Conservation (phyloP, 2,329 filamentous ascomycete genomes). For the Endocalyx cinctus region DNA sequence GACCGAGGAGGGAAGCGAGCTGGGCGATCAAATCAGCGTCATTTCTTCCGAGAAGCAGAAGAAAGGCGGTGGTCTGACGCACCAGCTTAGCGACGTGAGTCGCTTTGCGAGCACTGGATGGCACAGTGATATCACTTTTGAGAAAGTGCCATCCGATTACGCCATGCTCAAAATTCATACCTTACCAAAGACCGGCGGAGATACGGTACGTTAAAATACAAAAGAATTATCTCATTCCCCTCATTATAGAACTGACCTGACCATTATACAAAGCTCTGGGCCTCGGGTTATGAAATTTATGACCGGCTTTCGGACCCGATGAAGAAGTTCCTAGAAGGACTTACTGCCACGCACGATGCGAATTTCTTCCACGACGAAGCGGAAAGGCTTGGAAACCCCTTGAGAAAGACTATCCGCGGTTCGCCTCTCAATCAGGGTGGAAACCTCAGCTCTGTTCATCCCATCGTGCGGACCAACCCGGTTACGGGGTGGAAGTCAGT, state of each 20-base stretch:
- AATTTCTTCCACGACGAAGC: slow-evolving; percentile 48
- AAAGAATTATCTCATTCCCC: neutral
- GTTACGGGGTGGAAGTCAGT: slow-evolving; percentile 55
- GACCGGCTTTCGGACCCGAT: slow-evolving; percentile 47
- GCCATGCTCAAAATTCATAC: slow-evolving; percentile 47
- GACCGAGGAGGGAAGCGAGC: slow-evolving; percentile 46
- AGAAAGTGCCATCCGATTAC: slow-evolving; percentile 49
- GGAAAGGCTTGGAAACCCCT: slow-evolving; percentile 38
- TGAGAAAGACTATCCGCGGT: slow-evolving; percentile 42
- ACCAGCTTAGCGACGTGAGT: slow-evolving; percentile 45
- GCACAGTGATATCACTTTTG: slow-evolving; percentile 52
- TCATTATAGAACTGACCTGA: neutral
- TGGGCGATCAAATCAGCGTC: slow-evolving; percentile 51
- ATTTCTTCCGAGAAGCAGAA: slow-evolving; percentile 53
- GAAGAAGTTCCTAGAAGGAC: slow-evolving; percentile 40
- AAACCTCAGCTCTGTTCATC: slow-evolving; percentile 45
- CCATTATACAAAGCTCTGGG: slow-evolving; percentile 34
- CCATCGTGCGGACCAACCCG: slow-evolving; percentile 55
- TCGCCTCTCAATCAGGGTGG: slow-evolving; percentile 53
- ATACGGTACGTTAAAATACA: slow-evolving; percentile 26
- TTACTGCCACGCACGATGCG: slow-evolving; percentile 47
- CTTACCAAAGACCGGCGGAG: slow-evolving; percentile 39
- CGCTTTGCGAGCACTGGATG: slow-evolving; percentile 43
- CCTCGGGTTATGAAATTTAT: slow-evolving; percentile 48
- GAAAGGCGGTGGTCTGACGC: slow-evolving; percentile 47